A percentile compares a stretch with the other conserved stretches of the same genome.
phyloP scores from a whole-genome alignment of 352 stramenopile species.

The Saprolegnia diclina region DNA sequence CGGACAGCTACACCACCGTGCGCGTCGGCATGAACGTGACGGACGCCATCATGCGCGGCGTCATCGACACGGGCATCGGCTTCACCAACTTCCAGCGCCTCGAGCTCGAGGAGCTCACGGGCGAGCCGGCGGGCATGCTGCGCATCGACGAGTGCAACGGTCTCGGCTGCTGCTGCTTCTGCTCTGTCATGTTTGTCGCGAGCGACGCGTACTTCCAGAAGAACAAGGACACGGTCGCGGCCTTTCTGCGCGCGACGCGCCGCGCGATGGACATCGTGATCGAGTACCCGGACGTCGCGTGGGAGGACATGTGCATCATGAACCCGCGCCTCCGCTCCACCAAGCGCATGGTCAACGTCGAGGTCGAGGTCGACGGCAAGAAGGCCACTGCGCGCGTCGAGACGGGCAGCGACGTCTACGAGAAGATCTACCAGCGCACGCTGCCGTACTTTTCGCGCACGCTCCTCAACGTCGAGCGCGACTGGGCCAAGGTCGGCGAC shows the following conservation, averaged over 20 bases:
- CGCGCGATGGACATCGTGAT: slow-evolving; percentile 49
- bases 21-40: slow-evolving; percentile 50
- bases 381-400: not conserved
- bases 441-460: slow-evolving; percentile 49
- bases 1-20: slow-evolving; percentile 41
- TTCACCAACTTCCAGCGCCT: slow-evolving; percentile 55
- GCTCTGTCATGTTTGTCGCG: slow-evolving; percentile 50
- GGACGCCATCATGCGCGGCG: slow-evolving; percentile 43
- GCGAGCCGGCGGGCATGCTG: slow-evolving; percentile 45
- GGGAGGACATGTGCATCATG: slow-evolving; percentile 50
- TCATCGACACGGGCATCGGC: slow-evolving; percentile 47
- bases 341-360: slow-evolving; percentile 19
- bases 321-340: slow-evolving; percentile 42
- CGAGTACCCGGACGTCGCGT: slow-evolving; percentile 43
- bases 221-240: slow-evolving; percentile 42
- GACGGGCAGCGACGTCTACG: slow-evolving; percentile 39
- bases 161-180: slow-evolving; percentile 49
- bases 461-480: slow-evolving; percentile 43
- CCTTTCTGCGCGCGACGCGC: slow-evolving; percentile 41
- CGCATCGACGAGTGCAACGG: slow-evolving; percentile 49
- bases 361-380: slow-evolving; percentile 27
- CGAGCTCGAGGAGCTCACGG: slow-evolving; percentile 44
- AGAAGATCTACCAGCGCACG: slow-evolving; percentile 47
- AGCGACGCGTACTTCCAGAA: slow-evolving; percentile 44
- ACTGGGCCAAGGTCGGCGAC: slow-evolving; percentile 50